These are phyloP conservation scores for Hortiboletus rubellus DNA, from an alignment of 1,284 basidiomycete species.

Conservation along the genomic window DNA sequence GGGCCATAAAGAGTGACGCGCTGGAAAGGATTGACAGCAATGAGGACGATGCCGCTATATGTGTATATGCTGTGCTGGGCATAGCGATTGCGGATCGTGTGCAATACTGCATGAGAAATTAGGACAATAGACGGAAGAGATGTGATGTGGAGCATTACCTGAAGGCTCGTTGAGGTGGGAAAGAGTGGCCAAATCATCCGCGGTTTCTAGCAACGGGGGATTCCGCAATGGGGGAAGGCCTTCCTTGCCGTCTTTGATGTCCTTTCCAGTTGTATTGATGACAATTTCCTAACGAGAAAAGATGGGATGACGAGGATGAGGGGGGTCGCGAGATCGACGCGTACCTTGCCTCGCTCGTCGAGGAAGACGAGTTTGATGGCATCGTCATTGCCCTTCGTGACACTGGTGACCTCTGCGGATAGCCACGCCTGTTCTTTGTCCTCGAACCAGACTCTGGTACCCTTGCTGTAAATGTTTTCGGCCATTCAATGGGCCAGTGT, in stretches of 20 bases:
- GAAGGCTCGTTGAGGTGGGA: constrained; percentile 98
- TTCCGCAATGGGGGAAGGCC: constrained; percentile 92
- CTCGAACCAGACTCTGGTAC: constrained; percentile 85
- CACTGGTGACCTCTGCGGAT: constrained; percentile 77
- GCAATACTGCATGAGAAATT: constrained; percentile 65
- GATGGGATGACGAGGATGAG: constrained; percentile 11
- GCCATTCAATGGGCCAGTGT: constrained; percentile 54
- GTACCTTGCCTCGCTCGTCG: constrained; percentile 86
- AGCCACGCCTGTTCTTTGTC: constrained; percentile 94
- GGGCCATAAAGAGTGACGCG: constrained; percentile 91
- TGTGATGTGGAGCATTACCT: constrained; percentile 51
- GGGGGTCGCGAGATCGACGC: constrained; percentile 21
- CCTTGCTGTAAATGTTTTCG: constrained; percentile 85
- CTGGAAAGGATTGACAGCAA: constrained; percentile 98
- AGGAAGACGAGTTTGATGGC: constrained; percentile 75
- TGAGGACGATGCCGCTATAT: constrained; percentile 97
- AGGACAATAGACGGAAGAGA: background rate
- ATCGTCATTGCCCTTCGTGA: constrained; percentile 62
- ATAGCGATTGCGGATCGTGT: constrained; percentile 97
- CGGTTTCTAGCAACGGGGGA: constrained; percentile 93
- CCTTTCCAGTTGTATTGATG: constrained; percentile 75
- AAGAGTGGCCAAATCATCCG: constrained; percentile 96
- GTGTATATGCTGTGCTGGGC: constrained; percentile 98
- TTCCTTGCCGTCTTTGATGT: constrained; percentile 73
- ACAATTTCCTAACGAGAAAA: constrained; percentile 59